A percentile compares a stretch with the other conserved stretches of the same genome.
Conservation (phyloP, 768 basidiomycete species). For the Lanmaoa pseudosensibilis region DNA sequence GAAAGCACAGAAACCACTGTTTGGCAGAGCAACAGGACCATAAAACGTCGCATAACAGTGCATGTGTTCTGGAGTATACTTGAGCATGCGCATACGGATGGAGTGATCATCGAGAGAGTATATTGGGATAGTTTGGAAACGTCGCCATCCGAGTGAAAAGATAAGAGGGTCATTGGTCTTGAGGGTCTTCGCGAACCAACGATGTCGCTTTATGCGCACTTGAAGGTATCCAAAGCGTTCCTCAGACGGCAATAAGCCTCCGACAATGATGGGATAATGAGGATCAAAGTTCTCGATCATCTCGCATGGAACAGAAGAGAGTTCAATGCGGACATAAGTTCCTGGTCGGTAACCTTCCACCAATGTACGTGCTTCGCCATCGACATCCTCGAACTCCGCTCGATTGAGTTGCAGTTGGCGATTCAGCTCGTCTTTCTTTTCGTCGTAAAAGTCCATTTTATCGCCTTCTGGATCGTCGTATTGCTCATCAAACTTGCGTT, state of each 20-base stretch:
- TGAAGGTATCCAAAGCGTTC: constrained; percentile 93
- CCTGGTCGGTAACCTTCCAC: constrained; percentile 93
- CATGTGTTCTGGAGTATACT: constrained; percentile 99
- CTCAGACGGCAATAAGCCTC: constrained; percentile 87
- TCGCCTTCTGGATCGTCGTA: constrained; percentile 86
- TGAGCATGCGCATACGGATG: constrained; percentile 98
- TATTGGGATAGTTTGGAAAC: constrained; percentile 93
- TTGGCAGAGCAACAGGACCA: constrained; percentile 87
- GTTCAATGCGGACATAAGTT: constrained; percentile 89
- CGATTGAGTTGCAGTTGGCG: constrained; percentile 79
- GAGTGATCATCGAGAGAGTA: constrained; percentile 98
- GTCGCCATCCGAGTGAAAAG: constrained; percentile 95
- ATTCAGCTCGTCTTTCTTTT: constrained; percentile 90
- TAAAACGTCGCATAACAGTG: constrained; percentile 99
- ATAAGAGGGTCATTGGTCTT: constrained; percentile 98
- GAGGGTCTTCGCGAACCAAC: constrained; percentile 88
- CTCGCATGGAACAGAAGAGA: constrained; percentile 82
- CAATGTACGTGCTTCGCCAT: constrained; percentile 72
- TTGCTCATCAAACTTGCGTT: constrained; percentile 94
- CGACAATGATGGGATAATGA: constrained; percentile 84
- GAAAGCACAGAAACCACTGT: constrained; percentile 97
- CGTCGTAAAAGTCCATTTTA: constrained; percentile 85
- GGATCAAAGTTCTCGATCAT: constrained; percentile 94
- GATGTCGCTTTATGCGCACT: constrained; percentile 93
- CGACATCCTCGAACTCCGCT: constrained; percentile 80